Base-by-base conservation (phyloP, 2,329 filamentous ascomycete genomes). In the Cladobotryum mycophilum region DNA sequence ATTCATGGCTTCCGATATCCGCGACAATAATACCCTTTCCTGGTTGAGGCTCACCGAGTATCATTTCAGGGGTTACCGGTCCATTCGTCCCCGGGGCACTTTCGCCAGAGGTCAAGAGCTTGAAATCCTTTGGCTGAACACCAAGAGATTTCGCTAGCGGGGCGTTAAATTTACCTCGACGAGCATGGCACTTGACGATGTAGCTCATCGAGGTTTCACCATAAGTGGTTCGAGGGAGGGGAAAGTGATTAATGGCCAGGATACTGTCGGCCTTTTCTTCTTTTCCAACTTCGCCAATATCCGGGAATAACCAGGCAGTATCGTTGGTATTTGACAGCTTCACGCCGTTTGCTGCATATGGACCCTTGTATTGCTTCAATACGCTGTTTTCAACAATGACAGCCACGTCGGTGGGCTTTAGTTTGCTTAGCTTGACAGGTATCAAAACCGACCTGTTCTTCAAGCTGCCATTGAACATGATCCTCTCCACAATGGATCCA, bases 141-240 rank as follows among this genome's bases (percentile, higher is more conserved):
- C 85, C 85, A 2, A 90, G 70, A 25, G 71, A 74, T 54, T 71
- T 75, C 0, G 90, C 92, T 51, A 75, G 80, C 44, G 77, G 64
- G 0, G 80, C 71, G 53, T 88, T 76, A 62, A 99, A 96, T 61
- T 86, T 92, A 47, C 93, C 93, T 48, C 93, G 81, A 48, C 86
- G 78, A 36, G 84, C 75, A 55, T 89, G 82, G 48, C 81, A 82
- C 58, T 89, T 88, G 63, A 95, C 78, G 52, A 99, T 85, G 67
- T 99, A 99, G 52, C 86, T 95, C 58, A 96, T 73, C 5, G 89
- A 84, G 43, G 84, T 82, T 25, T 74, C 72, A 1, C 81, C 81
- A 5, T 84, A 85, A 17, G 74, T 70, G 0, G 88, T 88, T 0
- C 74, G 75, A 0, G 93, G 93, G 2, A 97, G 75, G 3, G 61